These are phyloP conservation scores for Microstroma glucosiphilum DNA, from an alignment of 1,284 basidiomycete species.

Conservation along the genomic window DNA sequence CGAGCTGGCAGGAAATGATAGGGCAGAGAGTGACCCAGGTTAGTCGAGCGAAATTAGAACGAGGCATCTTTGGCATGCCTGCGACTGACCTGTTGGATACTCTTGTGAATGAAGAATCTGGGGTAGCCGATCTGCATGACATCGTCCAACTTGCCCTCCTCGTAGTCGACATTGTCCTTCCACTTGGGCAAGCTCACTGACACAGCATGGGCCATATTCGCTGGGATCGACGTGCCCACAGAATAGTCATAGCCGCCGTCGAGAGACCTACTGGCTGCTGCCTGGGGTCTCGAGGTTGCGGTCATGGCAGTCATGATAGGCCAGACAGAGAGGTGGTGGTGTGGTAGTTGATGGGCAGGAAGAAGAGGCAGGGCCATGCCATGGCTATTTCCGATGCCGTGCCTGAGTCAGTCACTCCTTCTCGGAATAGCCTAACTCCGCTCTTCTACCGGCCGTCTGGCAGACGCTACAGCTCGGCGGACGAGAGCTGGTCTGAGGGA, in stretches of 20 bases:
- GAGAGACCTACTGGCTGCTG: background rate
- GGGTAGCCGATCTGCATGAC: slow-evolving; percentile 92
- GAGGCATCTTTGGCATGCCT: background rate
- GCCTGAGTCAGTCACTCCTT: no score
- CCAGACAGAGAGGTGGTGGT: no score
- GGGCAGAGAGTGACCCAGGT: background rate
- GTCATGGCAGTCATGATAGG: background rate
- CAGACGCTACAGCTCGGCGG: no score
- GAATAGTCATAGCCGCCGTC: slow-evolving; percentile 10
- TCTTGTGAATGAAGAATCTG: slow-evolving; percentile 86
- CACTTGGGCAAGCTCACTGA: slow-evolving; percentile 95
- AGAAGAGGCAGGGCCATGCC: no score
- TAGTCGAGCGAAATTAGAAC: no score
- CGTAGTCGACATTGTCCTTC: slow-evolving; percentile 88
- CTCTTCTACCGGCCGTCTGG: no score
- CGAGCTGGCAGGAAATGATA: slow-evolving; percentile 10
- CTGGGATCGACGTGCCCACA: slow-evolving; percentile 44
- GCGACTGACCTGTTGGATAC: slow-evolving; percentile 68
- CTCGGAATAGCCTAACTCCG: no score
- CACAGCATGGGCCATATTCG: slow-evolving; percentile 67
- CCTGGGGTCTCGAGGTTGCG: background rate
- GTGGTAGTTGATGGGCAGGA: no score
- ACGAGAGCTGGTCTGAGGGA: no score
- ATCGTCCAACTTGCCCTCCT: slow-evolving; percentile 77
- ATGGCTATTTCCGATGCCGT: no score